Percentiles rank a stretch among this genome's conserved stretches.
These are phyloP conservation scores for Astragalus glycyphyllos DNA, from an alignment of 306 rosid species.

Conservation along the genomic window DNA sequence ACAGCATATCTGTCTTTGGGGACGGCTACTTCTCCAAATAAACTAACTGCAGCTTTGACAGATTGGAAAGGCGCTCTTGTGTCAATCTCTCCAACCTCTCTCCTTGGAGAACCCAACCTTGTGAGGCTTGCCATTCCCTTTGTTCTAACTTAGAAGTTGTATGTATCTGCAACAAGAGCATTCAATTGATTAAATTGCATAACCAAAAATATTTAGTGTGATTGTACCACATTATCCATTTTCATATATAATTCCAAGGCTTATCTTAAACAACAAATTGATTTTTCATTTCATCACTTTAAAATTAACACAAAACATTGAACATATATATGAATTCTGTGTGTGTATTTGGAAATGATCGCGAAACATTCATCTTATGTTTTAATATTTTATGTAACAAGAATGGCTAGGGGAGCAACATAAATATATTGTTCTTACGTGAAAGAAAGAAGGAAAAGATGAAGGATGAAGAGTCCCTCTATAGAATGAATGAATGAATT, in stretches of 20 bases:
- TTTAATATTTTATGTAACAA: background rate
- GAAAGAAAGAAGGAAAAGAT: slow-evolving; percentile 35
- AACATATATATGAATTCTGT: background rate
- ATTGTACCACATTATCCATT: slow-evolving; percentile 17
- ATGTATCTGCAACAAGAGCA: slow-evolving; percentile 48
- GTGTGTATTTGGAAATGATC: background rate
- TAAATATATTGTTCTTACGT: slow-evolving; percentile 16
- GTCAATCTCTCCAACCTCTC: slow-evolving; percentile 89
- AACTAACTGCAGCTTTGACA: slow-evolving; percentile 90
- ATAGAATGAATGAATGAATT: slow-evolving; percentile 31
- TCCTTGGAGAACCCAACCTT: slow-evolving; percentile 59
- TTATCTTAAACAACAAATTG: background rate
- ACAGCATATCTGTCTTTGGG: slow-evolving; percentile 49
- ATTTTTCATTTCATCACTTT: background rate
- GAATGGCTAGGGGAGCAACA: background rate
- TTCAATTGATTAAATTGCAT: slow-evolving; percentile 9
- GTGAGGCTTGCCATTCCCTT: slow-evolving; percentile 55
- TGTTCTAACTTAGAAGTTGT: slow-evolving; percentile 13
- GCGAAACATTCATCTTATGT: background rate
- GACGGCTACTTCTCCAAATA: slow-evolving; percentile 83
- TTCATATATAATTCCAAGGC: background rate
- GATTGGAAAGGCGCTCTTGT: slow-evolving; percentile 94
- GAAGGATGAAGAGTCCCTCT: slow-evolving; percentile 18
- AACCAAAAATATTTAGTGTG: background rate
- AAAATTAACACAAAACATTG: slow-evolving; percentile 4